Percentiles rank a stretch among this genome's conserved stretches.
phyloP scores from a whole-genome alignment of 129 eudicot species.

The Artemisia annua region DNA sequence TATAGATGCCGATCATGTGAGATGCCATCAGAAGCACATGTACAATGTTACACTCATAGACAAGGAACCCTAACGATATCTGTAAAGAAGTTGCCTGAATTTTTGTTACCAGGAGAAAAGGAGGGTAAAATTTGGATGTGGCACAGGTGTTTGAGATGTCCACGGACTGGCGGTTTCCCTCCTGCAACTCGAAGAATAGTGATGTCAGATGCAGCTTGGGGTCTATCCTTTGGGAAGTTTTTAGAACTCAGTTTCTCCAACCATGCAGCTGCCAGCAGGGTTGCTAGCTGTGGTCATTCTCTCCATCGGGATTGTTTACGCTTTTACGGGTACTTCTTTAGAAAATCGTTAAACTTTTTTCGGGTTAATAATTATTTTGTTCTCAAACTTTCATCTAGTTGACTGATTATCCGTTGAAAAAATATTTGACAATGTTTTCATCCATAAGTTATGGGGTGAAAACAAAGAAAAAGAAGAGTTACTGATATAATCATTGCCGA shows the following conservation, averaged over 20 bases:
- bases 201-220: constrained; percentile 99
- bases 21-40: constrained; percentile 97
- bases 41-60: constrained; percentile 93
- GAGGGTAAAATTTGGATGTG: constrained; percentile 99
- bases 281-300: constrained; percentile 98
- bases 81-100: constrained; percentile 86
- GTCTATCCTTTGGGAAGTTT: constrained; percentile 95
- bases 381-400: too few relatives aligned
- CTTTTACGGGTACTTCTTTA: constrained; percentile 77
- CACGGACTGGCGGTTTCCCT: constrained; percentile 79
- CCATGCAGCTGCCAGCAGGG: constrained; percentile 98
- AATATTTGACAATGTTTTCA: too few relatives aligned
- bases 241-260: constrained; percentile 96
- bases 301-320: constrained; percentile 95
- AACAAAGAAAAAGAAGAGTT: too few relatives aligned
- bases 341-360: background rate
- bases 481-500: too few relatives aligned
- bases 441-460: too few relatives aligned
- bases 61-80: constrained; percentile 98
- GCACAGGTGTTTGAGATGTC: constrained; percentile 97
- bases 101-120: constrained; percentile 77
- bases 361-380: background rate
- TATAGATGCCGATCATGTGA: constrained; percentile 82
- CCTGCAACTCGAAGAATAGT: constrained; percentile 92
- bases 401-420: too few relatives aligned